phyloP scores from a whole-genome alignment of 1,284 basidiomycete species.

The Papiliotrema flavescens region DNA sequence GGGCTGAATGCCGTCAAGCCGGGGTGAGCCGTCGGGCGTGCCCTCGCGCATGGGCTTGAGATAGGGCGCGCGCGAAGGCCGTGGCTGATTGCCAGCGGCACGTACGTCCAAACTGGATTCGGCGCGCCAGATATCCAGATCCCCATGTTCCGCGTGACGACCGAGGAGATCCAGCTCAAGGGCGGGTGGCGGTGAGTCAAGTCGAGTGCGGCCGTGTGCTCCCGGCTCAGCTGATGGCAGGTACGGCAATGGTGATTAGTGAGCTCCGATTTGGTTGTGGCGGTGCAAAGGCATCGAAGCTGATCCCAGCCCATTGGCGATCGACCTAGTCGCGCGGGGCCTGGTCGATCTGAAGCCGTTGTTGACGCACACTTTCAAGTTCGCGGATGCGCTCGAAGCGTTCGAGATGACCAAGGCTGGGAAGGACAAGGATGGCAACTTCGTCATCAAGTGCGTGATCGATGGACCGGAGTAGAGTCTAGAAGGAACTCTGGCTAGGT shows the following conservation, averaged over 20 bases:
- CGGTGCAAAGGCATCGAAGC: background rate
- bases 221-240: too few relatives aligned
- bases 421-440: conserved; percentile 63
- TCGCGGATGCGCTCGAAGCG: conserved; percentile 54
- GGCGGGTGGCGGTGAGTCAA: conserved; percentile 47
- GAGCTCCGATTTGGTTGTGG: background rate
- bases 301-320: conserved; percentile 48
- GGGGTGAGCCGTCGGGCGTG: conserved; percentile 48
- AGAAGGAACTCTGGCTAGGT: too few relatives aligned
- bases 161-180: conserved; percentile 44
- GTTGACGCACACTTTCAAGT: conserved; percentile 59
- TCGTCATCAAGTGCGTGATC: conserved; percentile 49
- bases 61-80: background rate
- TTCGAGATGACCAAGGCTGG: conserved; percentile 60
- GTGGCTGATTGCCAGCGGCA: conserved; percentile 30
- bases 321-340: conserved; percentile 55
- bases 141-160: conserved; percentile 43
- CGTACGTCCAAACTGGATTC: conserved; percentile 46
- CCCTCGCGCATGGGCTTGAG: background rate
- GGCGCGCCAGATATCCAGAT: conserved; percentile 43
- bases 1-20: conserved; percentile 59
- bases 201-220: background rate
- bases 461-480: conserved; percentile 46
- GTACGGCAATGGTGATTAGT: conserved; percentile 41
- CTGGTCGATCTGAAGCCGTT: conserved; percentile 56